A percentile compares a stretch with the other conserved stretches of the same genome.
These are phyloP conservation scores for Paspalum vaginatum DNA, from an alignment of 176 grass and related monocot species.

Conservation along the genomic window DNA sequence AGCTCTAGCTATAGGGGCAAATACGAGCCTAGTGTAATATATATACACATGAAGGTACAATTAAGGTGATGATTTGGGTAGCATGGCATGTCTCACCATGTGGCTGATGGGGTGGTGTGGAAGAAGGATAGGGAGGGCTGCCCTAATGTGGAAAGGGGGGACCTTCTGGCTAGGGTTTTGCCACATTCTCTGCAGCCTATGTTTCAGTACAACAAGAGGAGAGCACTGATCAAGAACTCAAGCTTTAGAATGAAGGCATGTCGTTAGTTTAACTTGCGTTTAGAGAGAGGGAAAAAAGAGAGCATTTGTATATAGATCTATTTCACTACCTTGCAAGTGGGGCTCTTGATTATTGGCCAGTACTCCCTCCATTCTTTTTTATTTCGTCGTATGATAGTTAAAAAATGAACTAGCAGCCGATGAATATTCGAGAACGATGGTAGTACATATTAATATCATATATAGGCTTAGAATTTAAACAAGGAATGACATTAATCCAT, in stretches of 20 bases:
- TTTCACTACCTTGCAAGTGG: not conserved
- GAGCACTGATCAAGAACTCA: not conserved
- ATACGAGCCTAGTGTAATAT: conserved; percentile 11
- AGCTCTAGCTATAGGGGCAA: conserved; percentile 11
- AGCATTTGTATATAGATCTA: not conserved
- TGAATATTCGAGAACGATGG: too few species aligned
- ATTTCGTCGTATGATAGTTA: too few species aligned
- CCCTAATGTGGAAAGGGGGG: conserved; percentile 67
- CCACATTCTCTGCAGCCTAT: conserved; percentile 29
- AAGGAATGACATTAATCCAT: not conserved
- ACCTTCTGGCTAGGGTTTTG: conserved; percentile 38
- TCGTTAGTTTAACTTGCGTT: conserved; percentile 8
- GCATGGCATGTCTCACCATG: conserved; percentile 72
- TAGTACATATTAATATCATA: not conserved
- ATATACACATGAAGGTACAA: conserved; percentile 43
- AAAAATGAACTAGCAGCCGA: too few species aligned
- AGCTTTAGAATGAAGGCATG: conserved; percentile 21
- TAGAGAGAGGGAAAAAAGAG: conserved; percentile 1
- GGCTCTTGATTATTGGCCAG: conserved; percentile 20
- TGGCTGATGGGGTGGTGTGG: conserved; percentile 28
- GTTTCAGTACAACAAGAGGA: conserved; percentile 40
- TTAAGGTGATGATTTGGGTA: conserved; percentile 72
- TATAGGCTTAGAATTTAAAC: not conserved
- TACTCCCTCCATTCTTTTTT: too few species aligned
- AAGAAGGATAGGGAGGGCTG: conserved; percentile 28